Percentiles rank a stretch among this genome's conserved stretches.
phyloP scores from a whole-genome alignment of 2,329 filamentous ascomycete species.

The Xylariaceae sp. region DNA sequence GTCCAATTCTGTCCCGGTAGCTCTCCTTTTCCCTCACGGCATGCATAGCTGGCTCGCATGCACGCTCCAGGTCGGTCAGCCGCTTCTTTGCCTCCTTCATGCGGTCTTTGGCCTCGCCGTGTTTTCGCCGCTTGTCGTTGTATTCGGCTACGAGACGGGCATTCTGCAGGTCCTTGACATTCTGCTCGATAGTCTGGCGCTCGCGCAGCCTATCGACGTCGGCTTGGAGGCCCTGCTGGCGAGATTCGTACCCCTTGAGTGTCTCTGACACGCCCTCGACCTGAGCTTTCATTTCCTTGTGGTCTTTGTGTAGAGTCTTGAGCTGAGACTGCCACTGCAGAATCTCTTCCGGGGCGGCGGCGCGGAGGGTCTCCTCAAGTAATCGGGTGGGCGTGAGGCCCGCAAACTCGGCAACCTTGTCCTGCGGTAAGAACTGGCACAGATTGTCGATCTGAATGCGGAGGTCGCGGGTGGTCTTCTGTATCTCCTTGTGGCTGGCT shows the following conservation, averaged over 20 bases:
- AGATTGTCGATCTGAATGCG: constrained; percentile 96
- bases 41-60: constrained; percentile 61
- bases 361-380: constrained; percentile 79
- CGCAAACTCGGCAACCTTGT: constrained; percentile 92
- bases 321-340: constrained; percentile 72
- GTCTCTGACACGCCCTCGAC: constrained; percentile 58
- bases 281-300: constrained; percentile 60
- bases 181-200: constrained; percentile 62
- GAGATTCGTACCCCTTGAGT: constrained; percentile 63
- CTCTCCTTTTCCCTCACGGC: constrained; percentile 66
- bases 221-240: constrained; percentile 69
- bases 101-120: constrained; percentile 50
- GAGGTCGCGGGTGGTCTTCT: constrained; percentile 63
- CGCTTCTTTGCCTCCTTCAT: constrained; percentile 54
- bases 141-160: constrained; percentile 65
- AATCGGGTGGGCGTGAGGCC: constrained; percentile 76
- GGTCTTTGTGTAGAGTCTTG: constrained; percentile 63
- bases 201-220: constrained; percentile 83
- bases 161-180: constrained; percentile 61
- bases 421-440: constrained; percentile 94
- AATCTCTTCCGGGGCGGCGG: constrained; percentile 80
- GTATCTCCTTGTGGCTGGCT: constrained; percentile 59
- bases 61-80: constrained; percentile 55
- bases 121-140: constrained; percentile 46
- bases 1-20: constrained; percentile 58